Base-by-base conservation (phyloP, 208 protist genomes). In the Acanthamoeba rhysodes region DNA sequence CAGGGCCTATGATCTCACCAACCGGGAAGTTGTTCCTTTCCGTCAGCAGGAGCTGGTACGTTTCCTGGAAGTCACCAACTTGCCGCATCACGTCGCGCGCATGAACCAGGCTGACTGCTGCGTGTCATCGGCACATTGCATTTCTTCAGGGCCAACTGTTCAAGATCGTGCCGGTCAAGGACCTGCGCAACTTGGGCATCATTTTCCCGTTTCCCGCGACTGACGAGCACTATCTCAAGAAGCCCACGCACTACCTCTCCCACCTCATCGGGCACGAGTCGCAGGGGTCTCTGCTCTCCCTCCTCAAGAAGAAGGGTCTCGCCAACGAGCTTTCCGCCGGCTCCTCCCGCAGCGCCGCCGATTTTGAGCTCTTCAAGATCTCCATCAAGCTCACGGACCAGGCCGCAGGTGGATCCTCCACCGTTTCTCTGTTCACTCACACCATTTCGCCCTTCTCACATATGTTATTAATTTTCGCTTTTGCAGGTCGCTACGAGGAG, bases 241-340 rank as follows among this genome's bases (percentile, higher is more conserved):
- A 97, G 90, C 98, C 98, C 5, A 80, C 93, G 29, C 74, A 95
- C 24, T 99, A 99, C 92, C 95, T 98, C 9, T 97, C 97, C 10
- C 98, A 99, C 96, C 95, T 99, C 29, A 94, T 99, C 66, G 99
- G 99, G 1, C 99, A 99, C 91, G 99, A 99, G 97, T 98, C 98
- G 62, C 94, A 98, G 85, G 97, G 97, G n/a, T 98, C 98, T 50
- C 95, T 99, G 8, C 93, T 99, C 41, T 97, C 98, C n/a, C 80
- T 98, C 27, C 95, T 99, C 48, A 98, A 99, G 95, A 57, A 94
- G 64, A 96, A 94, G 59, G 97, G 93, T 14, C 96, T 97, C 90
- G 98, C 97, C 2, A 98, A 97, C 12, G 96, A 41, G 29, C 97
- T 99, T 95, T 37, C 97, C n/a, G 98, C 97, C 50, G 98, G 98